Conservation (phyloP, 805 yeast species). For the Saccharomycopsis fermentans region DNA sequence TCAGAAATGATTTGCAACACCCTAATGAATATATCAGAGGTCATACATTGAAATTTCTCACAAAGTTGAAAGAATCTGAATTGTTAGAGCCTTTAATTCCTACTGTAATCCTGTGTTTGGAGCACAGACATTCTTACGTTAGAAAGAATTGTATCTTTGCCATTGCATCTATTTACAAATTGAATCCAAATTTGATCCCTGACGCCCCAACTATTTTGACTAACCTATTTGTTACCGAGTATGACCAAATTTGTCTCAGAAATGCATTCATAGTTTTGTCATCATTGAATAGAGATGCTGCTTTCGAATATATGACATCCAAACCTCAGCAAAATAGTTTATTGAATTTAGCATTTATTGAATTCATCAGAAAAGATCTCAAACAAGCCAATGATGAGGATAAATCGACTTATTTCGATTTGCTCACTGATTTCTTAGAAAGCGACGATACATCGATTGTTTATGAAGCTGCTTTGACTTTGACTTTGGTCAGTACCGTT, state of each 20-base stretch:
- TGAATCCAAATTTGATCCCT: conserved; percentile 80
- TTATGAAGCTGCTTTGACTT: conserved; percentile 85
- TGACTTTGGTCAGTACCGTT: conserved; percentile 44
- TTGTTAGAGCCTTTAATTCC: conserved; percentile 93
- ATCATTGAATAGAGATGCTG: conserved; percentile 72
- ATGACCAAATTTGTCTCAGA: conserved; percentile 89
- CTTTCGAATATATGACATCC: conserved; percentile 55
- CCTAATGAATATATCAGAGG: conserved; percentile 97
- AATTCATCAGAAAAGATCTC: conserved; percentile 82
- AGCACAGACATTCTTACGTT: conserved; percentile 95
- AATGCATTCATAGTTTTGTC: conserved; percentile 88
- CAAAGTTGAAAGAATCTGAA: conserved; percentile 87
- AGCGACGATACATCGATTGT: conserved; percentile 61
- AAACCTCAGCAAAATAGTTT: conserved; percentile 67
- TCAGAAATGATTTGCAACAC: conserved; percentile 94
- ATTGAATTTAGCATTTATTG: conserved; percentile 81
- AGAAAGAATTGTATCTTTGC: conserved; percentile 96
- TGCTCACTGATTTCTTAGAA: conserved; percentile 66
- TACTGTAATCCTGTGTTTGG: conserved; percentile 79
- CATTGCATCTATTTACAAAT: conserved; percentile 68
- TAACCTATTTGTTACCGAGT: conserved; percentile 67
- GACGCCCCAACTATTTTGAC: conserved; percentile 86
- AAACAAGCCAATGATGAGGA: conserved; percentile 44
- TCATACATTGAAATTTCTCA: conserved; percentile 81
- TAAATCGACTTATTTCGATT: conserved; percentile 58